These are phyloP conservation scores for Sonneratia alba DNA, from an alignment of 345 rosid genomes.

Conservation along the genomic window DNA sequence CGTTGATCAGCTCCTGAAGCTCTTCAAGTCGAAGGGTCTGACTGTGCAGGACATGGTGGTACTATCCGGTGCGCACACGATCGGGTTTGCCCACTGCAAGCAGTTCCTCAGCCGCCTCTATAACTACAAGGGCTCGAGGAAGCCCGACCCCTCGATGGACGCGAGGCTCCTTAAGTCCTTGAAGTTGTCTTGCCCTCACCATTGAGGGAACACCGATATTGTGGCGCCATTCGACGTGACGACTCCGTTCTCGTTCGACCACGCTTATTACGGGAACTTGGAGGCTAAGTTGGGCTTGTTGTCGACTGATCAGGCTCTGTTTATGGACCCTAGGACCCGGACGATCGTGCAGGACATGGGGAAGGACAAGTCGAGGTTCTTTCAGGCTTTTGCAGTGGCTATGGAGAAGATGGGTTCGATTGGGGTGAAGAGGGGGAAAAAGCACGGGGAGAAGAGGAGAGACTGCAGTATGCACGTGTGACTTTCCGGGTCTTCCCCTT, in stretches of 20 bases:
- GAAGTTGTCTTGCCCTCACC: slow-evolving; percentile 54
- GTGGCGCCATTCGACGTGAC: slow-evolving; percentile 62
- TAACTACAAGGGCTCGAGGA: slow-evolving; percentile 38
- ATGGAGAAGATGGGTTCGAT: slow-evolving; percentile 82
- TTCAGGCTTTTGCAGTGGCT: slow-evolving; percentile 51
- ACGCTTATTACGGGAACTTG: slow-evolving; percentile 49
- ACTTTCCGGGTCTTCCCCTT: background rate
- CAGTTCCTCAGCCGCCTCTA: slow-evolving; percentile 55
- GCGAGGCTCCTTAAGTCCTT: slow-evolving; percentile 58
- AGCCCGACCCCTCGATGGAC: slow-evolving; percentile 54
- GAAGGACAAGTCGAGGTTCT: slow-evolving; percentile 42
- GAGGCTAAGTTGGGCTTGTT: slow-evolving; percentile 51
- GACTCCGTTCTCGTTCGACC: slow-evolving; percentile 67
- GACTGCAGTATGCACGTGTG: slow-evolving; percentile 39
- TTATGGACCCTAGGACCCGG: slow-evolving; percentile 50
- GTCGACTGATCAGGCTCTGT: slow-evolving; percentile 53
- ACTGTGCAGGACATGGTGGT: slow-evolving; percentile 52
- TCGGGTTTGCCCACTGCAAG: slow-evolving; percentile 73
- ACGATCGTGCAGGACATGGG: slow-evolving; percentile 41
- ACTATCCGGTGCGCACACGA: slow-evolving; percentile 78
- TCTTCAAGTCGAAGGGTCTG: slow-evolving; percentile 66
- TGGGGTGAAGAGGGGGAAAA: slow-evolving; percentile 62
- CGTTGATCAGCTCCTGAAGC: slow-evolving; percentile 48
- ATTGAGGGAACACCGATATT: slow-evolving; percentile 38
- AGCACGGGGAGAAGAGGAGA: slow-evolving; percentile 62